Conservation (phyloP, 2,329 filamentous ascomycete species). For the Dryadomyces sulphureus region DNA sequence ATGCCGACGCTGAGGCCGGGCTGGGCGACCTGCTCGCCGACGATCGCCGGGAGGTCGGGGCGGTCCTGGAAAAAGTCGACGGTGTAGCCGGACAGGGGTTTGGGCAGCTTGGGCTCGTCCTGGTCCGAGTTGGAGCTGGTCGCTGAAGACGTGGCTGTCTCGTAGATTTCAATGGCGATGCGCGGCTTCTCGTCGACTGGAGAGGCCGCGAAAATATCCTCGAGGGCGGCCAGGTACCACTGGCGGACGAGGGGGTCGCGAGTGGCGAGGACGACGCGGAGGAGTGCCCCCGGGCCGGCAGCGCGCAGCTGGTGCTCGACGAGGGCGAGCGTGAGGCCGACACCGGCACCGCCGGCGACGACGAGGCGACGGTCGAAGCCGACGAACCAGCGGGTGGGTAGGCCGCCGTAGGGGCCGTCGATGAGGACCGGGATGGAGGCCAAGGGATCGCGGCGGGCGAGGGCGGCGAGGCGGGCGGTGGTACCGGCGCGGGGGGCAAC, state of each 20-base stretch:
- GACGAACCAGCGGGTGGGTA: slow-evolving; percentile 21
- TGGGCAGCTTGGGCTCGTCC: too few species aligned
- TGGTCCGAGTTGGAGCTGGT: neutral
- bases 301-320: slow-evolving; percentile 21
- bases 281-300: too few species aligned
- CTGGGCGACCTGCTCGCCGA: neutral
- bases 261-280: slow-evolving; percentile 16
- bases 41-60: neutral
- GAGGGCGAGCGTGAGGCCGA: slow-evolving; percentile 34
- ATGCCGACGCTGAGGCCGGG: neutral
- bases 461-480: slow-evolving; percentile 28
- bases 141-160: slow-evolving; percentile 8
- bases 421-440: slow-evolving; percentile 28
- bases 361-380: slow-evolving; percentile 29
- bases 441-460: slow-evolving; percentile 18
- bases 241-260: slow-evolving; percentile 14
- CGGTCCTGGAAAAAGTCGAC: neutral
- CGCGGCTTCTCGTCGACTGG: slow-evolving; percentile 8
- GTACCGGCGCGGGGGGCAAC: slow-evolving; percentile 33
- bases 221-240: slow-evolving; percentile 17
- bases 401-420: slow-evolving; percentile 45
- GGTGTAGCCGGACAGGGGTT: too few species aligned
- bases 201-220: slow-evolving; percentile 12
- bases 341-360: slow-evolving; percentile 41
- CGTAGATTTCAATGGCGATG: slow-evolving; percentile 13